Base-by-base conservation (phyloP, 108 stramenopile genomes). In the Seminavis robusta region DNA sequence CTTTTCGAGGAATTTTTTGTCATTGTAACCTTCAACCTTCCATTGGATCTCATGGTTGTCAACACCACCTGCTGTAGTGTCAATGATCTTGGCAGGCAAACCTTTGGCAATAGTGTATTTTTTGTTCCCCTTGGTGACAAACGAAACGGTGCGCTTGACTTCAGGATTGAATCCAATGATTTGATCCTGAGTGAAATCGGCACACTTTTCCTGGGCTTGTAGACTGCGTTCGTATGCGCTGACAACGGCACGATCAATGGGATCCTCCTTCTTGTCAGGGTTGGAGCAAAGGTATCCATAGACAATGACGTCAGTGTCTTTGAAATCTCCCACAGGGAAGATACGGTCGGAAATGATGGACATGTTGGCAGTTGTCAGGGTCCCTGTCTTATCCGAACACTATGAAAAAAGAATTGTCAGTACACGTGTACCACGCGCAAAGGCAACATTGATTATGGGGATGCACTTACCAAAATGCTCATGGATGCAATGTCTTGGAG, bases 401-500 rank as follows among this genome's bases (percentile, higher is more conserved):
- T 37, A 37, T 37, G 9, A 9, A 9, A 9, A 21, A n/a, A 9
- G 11, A 47, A 25, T 11, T 47, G 25, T 47, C 15, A 47, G 9
- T 47, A 21, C 46, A 47, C 15, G 15, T 27, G 15, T 47, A 21
- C 23, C n/a, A 47, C 25, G 9, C 15, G 46, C 46, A 25, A 13
- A 21, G 11, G 11, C 25, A 21, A 9, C 9, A 13, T 11, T n/a
- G 11, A 9, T 11, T 15, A 67, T 13, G 36, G 11, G 11, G 13
- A 37, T 13, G 36, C 13, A 37, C 36, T 45, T 77, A 60, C 92
- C 37, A 94, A 53, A 34, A 94, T 80, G 25, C 61, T 69, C 90
- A 87, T 85, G 13, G 71, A 69, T 34, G 88, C 88, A 61, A 92
- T 89, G 59, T 95, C 94, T 66, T 95, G 84, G 7, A 95, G 56